A percentile compares a stretch with the other conserved stretches of the same genome.
Conservation (phyloP, 257 asterid species). For the Solanum rostratum region DNA sequence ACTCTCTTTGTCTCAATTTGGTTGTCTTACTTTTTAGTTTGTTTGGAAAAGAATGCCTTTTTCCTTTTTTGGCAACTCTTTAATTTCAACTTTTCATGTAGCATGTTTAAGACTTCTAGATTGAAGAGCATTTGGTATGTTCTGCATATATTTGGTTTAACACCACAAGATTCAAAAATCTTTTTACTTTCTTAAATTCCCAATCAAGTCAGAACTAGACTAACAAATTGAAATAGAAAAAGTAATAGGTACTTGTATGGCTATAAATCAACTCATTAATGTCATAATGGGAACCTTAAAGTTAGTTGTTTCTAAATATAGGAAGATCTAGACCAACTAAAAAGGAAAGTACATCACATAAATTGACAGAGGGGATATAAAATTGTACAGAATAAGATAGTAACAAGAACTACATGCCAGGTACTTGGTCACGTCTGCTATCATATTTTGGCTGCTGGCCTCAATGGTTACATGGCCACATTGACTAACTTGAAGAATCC, state of each 20-base stretch:
- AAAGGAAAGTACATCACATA: background rate
- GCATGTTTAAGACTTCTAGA: background rate
- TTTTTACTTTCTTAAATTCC: background rate
- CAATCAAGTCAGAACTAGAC: background rate
- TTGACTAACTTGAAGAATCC: constrained; percentile 84
- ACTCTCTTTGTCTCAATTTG: background rate
- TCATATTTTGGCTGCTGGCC: constrained; percentile 81
- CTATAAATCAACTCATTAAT: background rate
- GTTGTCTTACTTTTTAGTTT: background rate
- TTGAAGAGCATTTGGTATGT: background rate
- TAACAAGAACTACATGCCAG: constrained; percentile 17
- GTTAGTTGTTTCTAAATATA: background rate
- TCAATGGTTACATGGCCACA: constrained; percentile 93
- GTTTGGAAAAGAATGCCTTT: background rate
- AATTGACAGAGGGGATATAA: background rate
- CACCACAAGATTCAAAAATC: background rate
- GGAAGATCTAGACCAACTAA: background rate
- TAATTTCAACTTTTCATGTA: background rate
- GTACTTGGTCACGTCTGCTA: constrained; percentile 88
- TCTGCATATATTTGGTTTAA: background rate
- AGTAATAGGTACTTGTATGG: background rate
- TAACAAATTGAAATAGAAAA: background rate
- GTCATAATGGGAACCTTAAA: background rate
- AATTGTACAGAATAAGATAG: background rate
- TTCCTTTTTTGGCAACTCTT: background rate